Evolutionary conservation across 352 stramenopile genomes (phyloP).

Genomic region (Albugo laibachii): DNA sequence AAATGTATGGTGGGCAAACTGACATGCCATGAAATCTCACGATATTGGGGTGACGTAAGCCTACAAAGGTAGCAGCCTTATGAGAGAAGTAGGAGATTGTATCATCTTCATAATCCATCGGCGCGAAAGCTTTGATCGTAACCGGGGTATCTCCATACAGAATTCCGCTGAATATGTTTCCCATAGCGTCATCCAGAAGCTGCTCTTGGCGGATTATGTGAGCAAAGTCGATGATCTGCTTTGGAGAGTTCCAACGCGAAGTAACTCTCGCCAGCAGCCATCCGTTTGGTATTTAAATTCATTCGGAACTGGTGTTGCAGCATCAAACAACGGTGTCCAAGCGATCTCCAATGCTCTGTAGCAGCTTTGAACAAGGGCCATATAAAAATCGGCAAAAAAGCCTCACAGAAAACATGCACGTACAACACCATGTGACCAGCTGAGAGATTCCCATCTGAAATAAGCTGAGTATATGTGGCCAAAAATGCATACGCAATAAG

Average conservation of each 20-base stretch:
- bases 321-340: constrained; percentile 1
- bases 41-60: constrained; percentile 32
- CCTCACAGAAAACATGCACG: constrained; percentile 2
- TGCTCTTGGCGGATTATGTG: constrained; percentile 26
- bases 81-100: constrained; percentile 29
- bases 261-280: constrained; percentile 22
- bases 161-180: constrained; percentile 24
- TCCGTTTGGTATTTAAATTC: constrained; percentile 4
- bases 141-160: constrained; percentile 15
- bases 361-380: constrained; percentile 11
- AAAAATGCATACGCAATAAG: too few relatives aligned
- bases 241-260: constrained; percentile 44
- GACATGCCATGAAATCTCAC: constrained; percentile 25
- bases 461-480: too few relatives aligned
- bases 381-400: constrained; percentile 8
- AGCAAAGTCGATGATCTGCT: constrained; percentile 59
- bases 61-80: constrained; percentile 21
- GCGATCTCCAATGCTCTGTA: constrained; percentile 15
- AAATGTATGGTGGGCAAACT: constrained; percentile 49
- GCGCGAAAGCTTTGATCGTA: constrained; percentile 40
- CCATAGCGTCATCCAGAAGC: constrained; percentile 22
- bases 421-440: neutral
- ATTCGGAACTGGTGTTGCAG: constrained; percentile 2
- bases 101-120: constrained; percentile 23
- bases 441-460: too few relatives aligned